Base-by-base conservation (phyloP, 2,329 filamentous ascomycete species). In the Rhynchosporium secalis region DNA sequence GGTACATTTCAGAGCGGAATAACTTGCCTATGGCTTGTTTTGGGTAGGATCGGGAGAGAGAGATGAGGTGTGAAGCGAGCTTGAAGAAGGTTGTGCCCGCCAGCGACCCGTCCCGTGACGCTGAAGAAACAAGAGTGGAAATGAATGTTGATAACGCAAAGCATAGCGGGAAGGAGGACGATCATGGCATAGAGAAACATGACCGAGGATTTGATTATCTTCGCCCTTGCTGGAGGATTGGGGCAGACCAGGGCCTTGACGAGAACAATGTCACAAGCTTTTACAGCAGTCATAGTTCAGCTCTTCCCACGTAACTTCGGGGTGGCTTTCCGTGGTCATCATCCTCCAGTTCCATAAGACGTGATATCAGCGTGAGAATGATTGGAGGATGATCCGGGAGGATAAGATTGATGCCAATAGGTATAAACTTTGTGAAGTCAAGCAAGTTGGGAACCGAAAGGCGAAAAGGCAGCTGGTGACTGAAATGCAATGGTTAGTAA, bases 51-150 rank as follows among this genome's bases (percentile, higher is more conserved):
- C 38, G 48, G 36, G 4, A 45, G 43, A 8, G 43, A 15, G 3
- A 20, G 13, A 7, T 20, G 13, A n/a, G 15, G 4, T 20, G n/a
- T n/a, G 15, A 31, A n/a, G 31, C n/a, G 15, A 26, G 48, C 48
- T 38, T 52, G 13, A 26, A 10, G 49, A 52, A 31, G 49, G 49
- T 52, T 52, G n/a, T 52, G 49, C 51, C 51, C 49, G 49, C 31
- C 5, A 20, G 51, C 51, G n/a, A 10, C 33, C 51, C 20, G 31
- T 9, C 31, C 31, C 13, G 5, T 3, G n/a, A n/a, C 48, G 31
- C 26, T 38, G 15, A 48, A 28, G 51, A 29, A 40, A 41, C 4
- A 15, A 10, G 33, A 41, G 33, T 10, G 9, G 33, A 36, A 36
- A 10, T 36, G 9, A 36, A 20, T 20, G 20, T 20, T 20, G 33